Evolutionary conservation across 2,329 filamentous ascomycete species (phyloP).

Genomic region (Zasmidium citrigriseum): DNA sequence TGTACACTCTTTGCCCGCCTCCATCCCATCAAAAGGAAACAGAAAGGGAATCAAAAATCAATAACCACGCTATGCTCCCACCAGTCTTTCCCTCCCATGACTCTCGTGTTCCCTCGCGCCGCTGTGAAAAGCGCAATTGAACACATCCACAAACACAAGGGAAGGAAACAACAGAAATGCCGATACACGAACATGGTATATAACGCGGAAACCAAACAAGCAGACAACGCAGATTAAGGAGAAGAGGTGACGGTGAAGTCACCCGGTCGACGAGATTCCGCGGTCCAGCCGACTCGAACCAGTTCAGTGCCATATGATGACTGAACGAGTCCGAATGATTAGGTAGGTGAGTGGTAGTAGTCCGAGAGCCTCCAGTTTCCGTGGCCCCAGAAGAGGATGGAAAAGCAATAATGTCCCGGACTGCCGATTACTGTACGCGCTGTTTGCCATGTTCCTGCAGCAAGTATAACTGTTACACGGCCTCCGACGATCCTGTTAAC

Average conservation of each 20-base stretch:
- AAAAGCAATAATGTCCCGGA: background rate
- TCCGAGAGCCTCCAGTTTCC: background rate
- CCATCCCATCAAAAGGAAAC: background rate
- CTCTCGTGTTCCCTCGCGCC: conserved; percentile 4
- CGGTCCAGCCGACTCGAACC: conserved; percentile 14
- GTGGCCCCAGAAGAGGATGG: background rate
- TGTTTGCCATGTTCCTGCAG: conserved; percentile 13
- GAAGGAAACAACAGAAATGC: conserved; percentile 13
- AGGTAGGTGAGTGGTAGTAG: conserved; percentile 3
- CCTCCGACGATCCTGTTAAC: conserved; percentile 4
- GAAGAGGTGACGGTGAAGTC: too few relatives aligned
- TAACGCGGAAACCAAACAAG: conserved; percentile 16
- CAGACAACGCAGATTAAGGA: conserved; percentile 7
- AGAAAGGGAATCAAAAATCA: conserved; percentile 2
- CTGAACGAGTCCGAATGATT: background rate
- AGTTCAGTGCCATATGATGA: background rate
- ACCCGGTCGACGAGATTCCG: background rate
- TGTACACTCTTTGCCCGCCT: conserved; percentile 9
- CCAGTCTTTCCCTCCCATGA: background rate
- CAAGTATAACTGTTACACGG: conserved; percentile 10
- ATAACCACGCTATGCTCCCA: conserved; percentile 19
- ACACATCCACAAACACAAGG: background rate
- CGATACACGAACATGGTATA: conserved; percentile 30
- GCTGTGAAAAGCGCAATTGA: conserved; percentile 11
- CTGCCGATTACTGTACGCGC: conserved; percentile 11